Evolutionary conservation across 306 rosid species (phyloP).

Genomic region (Morella rubra): DNA sequence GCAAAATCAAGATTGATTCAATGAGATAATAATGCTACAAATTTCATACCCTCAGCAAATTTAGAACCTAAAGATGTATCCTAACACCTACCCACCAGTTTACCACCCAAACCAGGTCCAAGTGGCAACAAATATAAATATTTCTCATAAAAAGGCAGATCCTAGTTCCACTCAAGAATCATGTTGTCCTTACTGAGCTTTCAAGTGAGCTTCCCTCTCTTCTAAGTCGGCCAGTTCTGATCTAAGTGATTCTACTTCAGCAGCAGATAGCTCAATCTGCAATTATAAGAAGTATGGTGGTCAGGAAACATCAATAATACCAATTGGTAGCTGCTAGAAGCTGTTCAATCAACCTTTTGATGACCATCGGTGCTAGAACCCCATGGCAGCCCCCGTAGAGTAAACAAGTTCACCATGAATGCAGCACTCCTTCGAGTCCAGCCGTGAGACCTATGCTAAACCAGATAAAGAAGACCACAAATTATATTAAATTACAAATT

Average conservation of each 20-base stretch:
- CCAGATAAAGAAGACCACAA: constrained; percentile 34
- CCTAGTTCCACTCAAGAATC: constrained; percentile 15
- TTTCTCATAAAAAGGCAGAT: not conserved
- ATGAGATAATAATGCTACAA: not conserved
- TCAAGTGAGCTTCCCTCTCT: constrained; percentile 86
- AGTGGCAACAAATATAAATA: constrained; percentile 4
- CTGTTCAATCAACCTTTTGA: constrained; percentile 58
- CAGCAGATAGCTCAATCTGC: constrained; percentile 67
- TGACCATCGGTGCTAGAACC: constrained; percentile 43
- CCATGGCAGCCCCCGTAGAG: constrained; percentile 62
- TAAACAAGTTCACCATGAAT: constrained; percentile 65
- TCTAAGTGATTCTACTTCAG: constrained; percentile 74
- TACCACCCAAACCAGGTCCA: not conserved
- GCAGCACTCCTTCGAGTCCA: constrained; percentile 49
- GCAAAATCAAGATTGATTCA: not conserved
- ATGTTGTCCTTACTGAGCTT: constrained; percentile 68
- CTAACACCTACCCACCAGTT: not conserved
- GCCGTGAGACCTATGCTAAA: constrained; percentile 43
- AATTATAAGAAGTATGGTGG: constrained; percentile 23
- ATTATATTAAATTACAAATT: constrained; percentile 26
- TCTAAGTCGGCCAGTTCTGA: constrained; percentile 75
- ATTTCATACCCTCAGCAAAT: not conserved
- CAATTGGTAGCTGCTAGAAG: constrained; percentile 2
- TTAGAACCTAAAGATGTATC: not conserved
- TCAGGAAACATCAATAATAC: constrained; percentile 25